Conservation (phyloP, 495 filamentous ascomycete species). For the Massariosphaeria phaeospora region DNA sequence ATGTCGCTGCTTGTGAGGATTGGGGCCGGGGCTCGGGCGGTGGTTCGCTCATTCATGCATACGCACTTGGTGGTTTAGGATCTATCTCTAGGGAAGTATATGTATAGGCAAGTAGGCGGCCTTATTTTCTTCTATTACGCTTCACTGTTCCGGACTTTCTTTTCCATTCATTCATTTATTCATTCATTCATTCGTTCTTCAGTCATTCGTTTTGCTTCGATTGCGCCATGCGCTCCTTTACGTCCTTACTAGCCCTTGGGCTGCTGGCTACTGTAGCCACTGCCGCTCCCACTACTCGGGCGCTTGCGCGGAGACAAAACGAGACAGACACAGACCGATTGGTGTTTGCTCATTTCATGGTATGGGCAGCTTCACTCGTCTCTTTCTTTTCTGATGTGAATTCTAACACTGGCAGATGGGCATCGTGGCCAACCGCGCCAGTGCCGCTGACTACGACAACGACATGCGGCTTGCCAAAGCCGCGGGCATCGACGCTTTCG, state of each 20-base stretch:
- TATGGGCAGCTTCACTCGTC: conserved; percentile 29
- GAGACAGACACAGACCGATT: conserved; percentile 29
- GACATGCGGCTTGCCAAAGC: conserved; percentile 55
- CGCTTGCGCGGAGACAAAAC: conserved; percentile 4
- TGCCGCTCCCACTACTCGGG: conserved; percentile 10
- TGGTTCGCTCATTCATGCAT: too few species aligned
- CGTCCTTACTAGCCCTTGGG: conserved; percentile 4
- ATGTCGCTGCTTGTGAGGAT: too few species aligned
- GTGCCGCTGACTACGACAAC: conserved; percentile 50
- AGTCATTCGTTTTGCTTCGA: conserved; percentile 2
- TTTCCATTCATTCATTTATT: neutral
- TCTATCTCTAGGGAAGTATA: too few species aligned
- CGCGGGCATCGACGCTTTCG: conserved; percentile 57
- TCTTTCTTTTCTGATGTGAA: neutral
- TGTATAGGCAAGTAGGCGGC: too few species aligned
- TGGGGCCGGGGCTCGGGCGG: too few species aligned
- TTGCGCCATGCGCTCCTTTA: conserved; percentile 13
- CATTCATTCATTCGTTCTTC: conserved; percentile 1
- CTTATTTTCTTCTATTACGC: too few species aligned
- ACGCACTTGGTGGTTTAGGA: too few species aligned
- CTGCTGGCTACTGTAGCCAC: conserved; percentile 9
- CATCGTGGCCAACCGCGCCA: conserved; percentile 48
- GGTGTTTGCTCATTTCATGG: conserved; percentile 60
- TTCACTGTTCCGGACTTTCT: neutral
- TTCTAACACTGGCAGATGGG: conserved; percentile 46